phyloP scores from a whole-genome alignment of 768 basidiomycete species.

The Hericium coralloides region DNA sequence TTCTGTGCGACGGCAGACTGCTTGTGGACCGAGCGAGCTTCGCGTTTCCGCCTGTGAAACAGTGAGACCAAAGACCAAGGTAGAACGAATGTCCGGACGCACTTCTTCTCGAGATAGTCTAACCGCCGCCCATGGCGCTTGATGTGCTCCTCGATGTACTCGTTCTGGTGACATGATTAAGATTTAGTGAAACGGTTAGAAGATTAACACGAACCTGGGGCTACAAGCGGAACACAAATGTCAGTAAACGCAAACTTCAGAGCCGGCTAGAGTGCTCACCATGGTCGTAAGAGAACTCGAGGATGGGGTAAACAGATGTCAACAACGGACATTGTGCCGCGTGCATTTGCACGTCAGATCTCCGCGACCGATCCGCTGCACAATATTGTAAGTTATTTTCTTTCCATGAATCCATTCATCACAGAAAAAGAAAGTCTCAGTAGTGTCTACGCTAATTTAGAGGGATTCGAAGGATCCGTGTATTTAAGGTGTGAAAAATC shows the following conservation, averaged over 20 bases:
- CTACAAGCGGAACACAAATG: slow-evolving; percentile 25
- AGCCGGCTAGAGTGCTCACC: slow-evolving; percentile 1
- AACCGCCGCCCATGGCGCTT: slow-evolving; percentile 92
- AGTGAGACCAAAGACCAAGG: background rate
- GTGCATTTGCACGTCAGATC: no score
- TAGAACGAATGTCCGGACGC: slow-evolving; percentile 22
- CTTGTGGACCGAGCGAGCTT: slow-evolving; percentile 69
- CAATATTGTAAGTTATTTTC: no score
- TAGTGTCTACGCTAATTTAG: no score
- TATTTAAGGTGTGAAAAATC: no score
- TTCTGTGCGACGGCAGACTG: slow-evolving; percentile 85
- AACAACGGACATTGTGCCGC: background rate
- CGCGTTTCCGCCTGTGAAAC: slow-evolving; percentile 61
- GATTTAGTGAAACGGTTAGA: background rate
- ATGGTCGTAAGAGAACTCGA: background rate
- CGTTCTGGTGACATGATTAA: slow-evolving; percentile 57
- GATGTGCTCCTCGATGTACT: slow-evolving; percentile 98
- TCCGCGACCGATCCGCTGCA: no score
- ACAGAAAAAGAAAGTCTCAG: no score
- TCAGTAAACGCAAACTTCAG: background rate
- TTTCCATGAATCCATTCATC: no score
- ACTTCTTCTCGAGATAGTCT: slow-evolving; percentile 96
- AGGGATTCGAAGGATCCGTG: no score
- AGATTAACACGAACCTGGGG: slow-evolving; percentile 46
- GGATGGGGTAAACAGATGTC: background rate